phyloP scores from a whole-genome alignment of 495 filamentous ascomycete genomes.

The Lasiosphaeria ovina region DNA sequence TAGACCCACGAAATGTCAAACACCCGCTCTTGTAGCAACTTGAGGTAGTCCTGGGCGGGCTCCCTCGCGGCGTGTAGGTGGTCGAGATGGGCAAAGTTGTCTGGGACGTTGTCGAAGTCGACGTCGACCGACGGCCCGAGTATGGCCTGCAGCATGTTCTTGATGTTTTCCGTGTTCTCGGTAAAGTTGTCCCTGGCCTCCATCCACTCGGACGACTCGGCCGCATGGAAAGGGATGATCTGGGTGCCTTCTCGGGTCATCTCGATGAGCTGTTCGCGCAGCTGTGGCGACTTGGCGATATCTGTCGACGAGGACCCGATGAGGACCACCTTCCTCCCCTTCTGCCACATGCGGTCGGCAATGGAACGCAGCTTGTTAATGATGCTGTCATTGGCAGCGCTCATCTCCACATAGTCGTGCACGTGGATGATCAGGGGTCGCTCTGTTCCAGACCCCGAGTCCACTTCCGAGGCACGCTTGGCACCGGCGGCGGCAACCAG shows the following conservation, averaged over 20 bases:
- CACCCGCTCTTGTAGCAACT: constrained; percentile 19
- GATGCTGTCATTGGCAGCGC: constrained; percentile 58
- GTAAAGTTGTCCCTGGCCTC: constrained; percentile 32
- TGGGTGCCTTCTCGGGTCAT: constrained; percentile 32
- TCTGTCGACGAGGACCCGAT: constrained; percentile 61
- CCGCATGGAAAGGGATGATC: constrained; percentile 30
- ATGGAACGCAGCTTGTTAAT: constrained; percentile 64
- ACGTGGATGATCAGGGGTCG: constrained; percentile 66
- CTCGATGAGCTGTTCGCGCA: constrained; percentile 32
- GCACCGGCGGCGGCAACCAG: constrained; percentile 33
- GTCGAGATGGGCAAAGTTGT: neutral
- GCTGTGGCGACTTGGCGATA: constrained; percentile 27
- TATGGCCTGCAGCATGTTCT: constrained; percentile 35
- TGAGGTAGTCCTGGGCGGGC: constrained; percentile 7
- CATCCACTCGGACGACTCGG: constrained; percentile 6
- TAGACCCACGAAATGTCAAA: constrained; percentile 36
- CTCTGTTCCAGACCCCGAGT: constrained; percentile 4
- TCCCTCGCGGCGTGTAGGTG: constrained; percentile 10
- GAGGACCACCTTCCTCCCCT: constrained; percentile 70
- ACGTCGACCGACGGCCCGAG: constrained; percentile 18
- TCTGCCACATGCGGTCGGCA: constrained; percentile 65
- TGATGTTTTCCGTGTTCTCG: constrained; percentile 44
- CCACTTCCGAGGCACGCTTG: constrained; percentile 12
- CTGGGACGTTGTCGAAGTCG: constrained; percentile 17
- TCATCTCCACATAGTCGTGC: constrained; percentile 75